Conservation (phyloP, 768 basidiomycete species). For the Dacryopinax spathularia region DNA sequence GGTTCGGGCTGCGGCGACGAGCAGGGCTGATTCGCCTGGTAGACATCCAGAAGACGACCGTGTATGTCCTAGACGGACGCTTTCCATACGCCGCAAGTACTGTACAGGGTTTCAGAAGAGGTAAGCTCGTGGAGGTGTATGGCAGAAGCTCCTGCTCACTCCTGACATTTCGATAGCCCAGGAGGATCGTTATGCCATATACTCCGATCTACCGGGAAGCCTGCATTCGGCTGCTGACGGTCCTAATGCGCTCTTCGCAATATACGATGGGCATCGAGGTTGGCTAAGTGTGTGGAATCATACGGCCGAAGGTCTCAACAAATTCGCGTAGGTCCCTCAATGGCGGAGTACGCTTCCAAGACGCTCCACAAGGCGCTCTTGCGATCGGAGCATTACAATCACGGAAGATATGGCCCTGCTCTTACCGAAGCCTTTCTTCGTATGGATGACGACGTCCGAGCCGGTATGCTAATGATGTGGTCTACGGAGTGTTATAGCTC, state of each 20-base stretch:
- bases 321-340: neutral
- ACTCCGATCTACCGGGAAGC: neutral
- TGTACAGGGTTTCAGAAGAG: neutral
- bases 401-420: neutral
- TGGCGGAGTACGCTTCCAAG: neutral
- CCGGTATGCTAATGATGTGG: neutral
- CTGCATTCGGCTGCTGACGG: neutral
- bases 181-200: neutral
- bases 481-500: no score
- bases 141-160: neutral
- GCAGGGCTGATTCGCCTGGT: no score
- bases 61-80: no score
- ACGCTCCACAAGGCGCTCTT: neutral
- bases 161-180: neutral
- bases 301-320: neutral
- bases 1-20: no score
- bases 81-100: neutral
- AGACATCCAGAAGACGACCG: no score
- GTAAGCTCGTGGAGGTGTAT: neutral
- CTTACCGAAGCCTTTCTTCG: neutral
- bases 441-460: neutral
- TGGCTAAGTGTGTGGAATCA: neutral
- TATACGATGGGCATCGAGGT: neutral
- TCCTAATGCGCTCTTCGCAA: neutral
- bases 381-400: neutral